Evolutionary conservation across 2,329 filamentous ascomycete genomes (phyloP).

Genomic region (Fonsecaea pedrosoi): DNA sequence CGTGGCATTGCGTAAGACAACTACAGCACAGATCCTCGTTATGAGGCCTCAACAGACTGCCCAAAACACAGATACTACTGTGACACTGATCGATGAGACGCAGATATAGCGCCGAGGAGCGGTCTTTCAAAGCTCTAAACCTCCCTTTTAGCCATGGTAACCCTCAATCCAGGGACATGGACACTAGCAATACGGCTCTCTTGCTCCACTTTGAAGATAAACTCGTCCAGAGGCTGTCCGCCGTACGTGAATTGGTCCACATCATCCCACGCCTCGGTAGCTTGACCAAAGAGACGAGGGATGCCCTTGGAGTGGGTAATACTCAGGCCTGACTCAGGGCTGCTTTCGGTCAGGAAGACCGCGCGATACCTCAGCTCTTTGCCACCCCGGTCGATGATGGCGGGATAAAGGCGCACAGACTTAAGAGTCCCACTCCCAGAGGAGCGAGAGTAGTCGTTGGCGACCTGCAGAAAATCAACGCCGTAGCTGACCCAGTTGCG

Average conservation of each 20-base stretch:
- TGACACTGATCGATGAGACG: neutral
- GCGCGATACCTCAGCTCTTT: constrained; percentile 10
- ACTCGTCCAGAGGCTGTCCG: constrained; percentile 13
- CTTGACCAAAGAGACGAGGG: constrained; percentile 12
- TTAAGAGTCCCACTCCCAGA: constrained; percentile 8
- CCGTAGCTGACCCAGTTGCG: constrained; percentile 44
- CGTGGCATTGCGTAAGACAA: constrained; percentile 9
- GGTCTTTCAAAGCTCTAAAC: constrained; percentile 1
- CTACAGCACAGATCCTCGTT: constrained; percentile 6
- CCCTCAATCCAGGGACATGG: constrained; percentile 9
- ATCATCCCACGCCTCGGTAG: constrained; percentile 12
- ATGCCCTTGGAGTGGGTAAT: neutral
- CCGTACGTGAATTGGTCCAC: constrained; percentile 12
- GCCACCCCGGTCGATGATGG: constrained; percentile 1
- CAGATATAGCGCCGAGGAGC: neutral
- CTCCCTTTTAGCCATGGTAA: constrained; percentile 10
- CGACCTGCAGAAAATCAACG: constrained; percentile 42
- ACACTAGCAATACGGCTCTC: neutral
- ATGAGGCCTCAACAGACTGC: neutral
- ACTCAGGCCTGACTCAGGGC: constrained; percentile 7
- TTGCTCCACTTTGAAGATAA: constrained; percentile 1
- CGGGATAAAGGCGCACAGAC: constrained; percentile 15
- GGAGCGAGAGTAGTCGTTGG: constrained; percentile 7
- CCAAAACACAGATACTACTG: constrained; percentile 4
- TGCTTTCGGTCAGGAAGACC: neutral